Base-by-base conservation (phyloP, 352 stramenopile genomes). In the Globisporangium acanthophoron region DNA sequence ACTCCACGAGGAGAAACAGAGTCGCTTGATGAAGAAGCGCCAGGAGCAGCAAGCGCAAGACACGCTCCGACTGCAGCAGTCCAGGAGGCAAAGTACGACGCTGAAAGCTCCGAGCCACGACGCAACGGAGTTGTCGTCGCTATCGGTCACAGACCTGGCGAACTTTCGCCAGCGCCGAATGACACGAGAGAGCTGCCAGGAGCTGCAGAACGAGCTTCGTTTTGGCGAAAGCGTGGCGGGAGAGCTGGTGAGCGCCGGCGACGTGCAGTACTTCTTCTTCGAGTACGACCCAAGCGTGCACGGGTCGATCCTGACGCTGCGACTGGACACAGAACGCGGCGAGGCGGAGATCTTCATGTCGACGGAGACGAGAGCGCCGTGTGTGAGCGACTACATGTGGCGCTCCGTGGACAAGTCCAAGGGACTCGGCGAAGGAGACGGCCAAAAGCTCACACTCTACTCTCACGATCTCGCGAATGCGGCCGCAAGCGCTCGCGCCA, bases 321-420 rank as follows among this genome's bases (percentile, higher is more conserved):
- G 78, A 49, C 68, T 92, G 31, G 69, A 85, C 43, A 54, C 74
- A 0, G 21, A 67, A 1, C 21, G 52, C 8, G 81, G 81, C 24
- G 73, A 88, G 20, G 79, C 76, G 3, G 78, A 88, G 40, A 52
- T 85, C 43, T 88, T 90, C 50, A 58, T 92, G 64, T 90, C 79
- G 0, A 88, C 76, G 0, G 65, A 86, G n/a, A 92, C 81, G 12
- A 77, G 70, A 52, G 78, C 76, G 3, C 81, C 79, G 13, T 88
- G 79, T 49, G 57, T 67, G 11, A 84, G 75, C 0, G 79, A 92
- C 45, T 90, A 80, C 49, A 88, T 82, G 81, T 92, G 81, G 81
- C 69, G 74, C 12, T 79, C 75, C 0, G 46, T 66, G 62, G 57
- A 67, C 31, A 58, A 50, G 57, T 15, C 37, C 20, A 41, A 66